Conservation (phyloP, 768 basidiomycete species). For the Rossbeevera mucosa region DNA sequence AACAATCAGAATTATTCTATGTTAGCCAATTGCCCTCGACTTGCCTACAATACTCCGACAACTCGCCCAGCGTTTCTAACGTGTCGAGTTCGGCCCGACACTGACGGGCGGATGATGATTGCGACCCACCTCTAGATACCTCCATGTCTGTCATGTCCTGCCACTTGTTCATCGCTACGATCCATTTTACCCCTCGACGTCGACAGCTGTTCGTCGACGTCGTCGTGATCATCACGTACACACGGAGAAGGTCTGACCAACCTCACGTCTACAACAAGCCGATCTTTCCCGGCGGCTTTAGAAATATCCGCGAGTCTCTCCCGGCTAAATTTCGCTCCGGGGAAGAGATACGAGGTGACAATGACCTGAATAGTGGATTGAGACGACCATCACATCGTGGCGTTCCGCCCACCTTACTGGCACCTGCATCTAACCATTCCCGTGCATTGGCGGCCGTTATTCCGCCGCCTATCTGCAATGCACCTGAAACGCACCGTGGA, state of each 20-base stretch:
- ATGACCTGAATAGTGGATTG: conserved; percentile 68
- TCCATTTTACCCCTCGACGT: conserved; percentile 69
- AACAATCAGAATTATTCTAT: conserved; percentile 11
- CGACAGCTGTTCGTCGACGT: conserved; percentile 61
- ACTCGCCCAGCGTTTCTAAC: conserved; percentile 71
- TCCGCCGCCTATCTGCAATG: conserved; percentile 90
- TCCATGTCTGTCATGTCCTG: conserved; percentile 94
- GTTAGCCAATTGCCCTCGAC: conserved; percentile 6
- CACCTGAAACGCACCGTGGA: conserved; percentile 40
- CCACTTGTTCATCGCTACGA: conserved; percentile 99
- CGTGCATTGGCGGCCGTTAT: conserved; percentile 77
- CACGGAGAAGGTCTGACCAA: conserved; percentile 27
- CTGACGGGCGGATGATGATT: not conserved
- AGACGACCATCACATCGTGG: conserved; percentile 3
- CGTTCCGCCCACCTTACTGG: conserved; percentile 65
- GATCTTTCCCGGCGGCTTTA: conserved; percentile 70
- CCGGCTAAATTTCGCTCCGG: conserved; percentile 70
- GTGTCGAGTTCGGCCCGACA: conserved; percentile 1
- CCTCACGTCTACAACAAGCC: conserved; percentile 93
- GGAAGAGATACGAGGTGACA: conserved; percentile 96
- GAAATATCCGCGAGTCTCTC: conserved; percentile 64
- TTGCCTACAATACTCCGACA: conserved; percentile 81
- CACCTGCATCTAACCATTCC: conserved; percentile 84
- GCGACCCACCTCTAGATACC: conserved; percentile 64
- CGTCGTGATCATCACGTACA: not conserved